Evolutionary conservation across 345 rosid species (phyloP), one percentile per base, ranked within the genome.

Genomic region (Salix caprea): DNA sequence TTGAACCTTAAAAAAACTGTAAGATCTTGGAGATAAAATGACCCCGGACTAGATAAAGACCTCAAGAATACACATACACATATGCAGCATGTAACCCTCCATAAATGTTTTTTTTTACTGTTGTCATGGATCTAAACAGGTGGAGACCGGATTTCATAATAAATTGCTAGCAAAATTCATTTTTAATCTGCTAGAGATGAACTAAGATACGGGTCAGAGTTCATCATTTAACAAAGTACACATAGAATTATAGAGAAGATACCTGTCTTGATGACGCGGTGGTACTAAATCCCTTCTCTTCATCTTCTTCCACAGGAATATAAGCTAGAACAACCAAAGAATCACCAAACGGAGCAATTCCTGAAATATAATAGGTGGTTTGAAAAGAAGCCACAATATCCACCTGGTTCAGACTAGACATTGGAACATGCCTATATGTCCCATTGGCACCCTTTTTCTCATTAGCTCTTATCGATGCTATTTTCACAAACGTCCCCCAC

Each of bases 261-360:
- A 96, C 99, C 98, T 89, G 99, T 72, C 97, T 90, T 76, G 95
- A 88, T 74, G 92, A 84, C 73, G 89, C 66, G 34, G 84, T 77
- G 80, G 86, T 92, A 79, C 86, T 91, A 79, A 91, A 87, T 79
- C 92, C 97, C 88, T 87, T 92, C 81, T 86, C 94, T 26, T 93
- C 91, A 71, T 92, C 88, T 84, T 87, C 97, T 85, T 94, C 95
- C 77, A 88, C 83, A 72, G 90, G 92, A 80, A 94, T 88, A 82
- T 92, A 96, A 68, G 99, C 98, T 79, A 96, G 91, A 84, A 96
- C 91, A 85, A 96, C 99, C 89, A 96, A 87, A 80, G 94, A 85
- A 87, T 96, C 99, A 73, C 97, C 98, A 88, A 96, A 96, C 50
- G 99, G 99, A 86, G 99, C 97, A 89, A 96, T 90, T 87, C 99